These are phyloP conservation scores for Pterocarpus macrocarpus DNA, from an alignment of 306 rosid genomes.

Conservation along the genomic window DNA sequence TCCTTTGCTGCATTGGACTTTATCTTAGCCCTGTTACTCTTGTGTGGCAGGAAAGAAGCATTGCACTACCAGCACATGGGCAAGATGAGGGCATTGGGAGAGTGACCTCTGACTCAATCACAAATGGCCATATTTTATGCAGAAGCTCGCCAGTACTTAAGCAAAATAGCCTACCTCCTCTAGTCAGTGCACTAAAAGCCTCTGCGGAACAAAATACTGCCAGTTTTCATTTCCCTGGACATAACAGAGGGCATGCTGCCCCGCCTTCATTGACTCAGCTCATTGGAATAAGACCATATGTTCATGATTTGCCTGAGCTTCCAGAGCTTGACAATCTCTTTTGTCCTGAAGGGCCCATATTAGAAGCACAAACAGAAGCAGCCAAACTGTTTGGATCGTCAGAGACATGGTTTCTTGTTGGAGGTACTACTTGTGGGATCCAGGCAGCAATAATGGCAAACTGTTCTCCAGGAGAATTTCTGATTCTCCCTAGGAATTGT, in stretches of 20 bases:
- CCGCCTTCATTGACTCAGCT: conserved; percentile 70
- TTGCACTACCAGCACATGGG: conserved; percentile 7
- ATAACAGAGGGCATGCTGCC: conserved; percentile 91
- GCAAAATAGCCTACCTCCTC: conserved; percentile 61
- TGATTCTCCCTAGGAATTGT: conserved; percentile 82
- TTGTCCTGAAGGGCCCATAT: conserved; percentile 78
- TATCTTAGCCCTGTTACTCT: neutral
- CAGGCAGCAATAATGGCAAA: conserved; percentile 92
- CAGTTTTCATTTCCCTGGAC: conserved; percentile 93
- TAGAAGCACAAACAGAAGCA: conserved; percentile 84
- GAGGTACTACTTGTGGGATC: conserved; percentile 93
- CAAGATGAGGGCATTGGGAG: conserved; percentile 40
- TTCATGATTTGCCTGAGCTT: conserved; percentile 82
- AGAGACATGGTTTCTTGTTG: conserved; percentile 94
- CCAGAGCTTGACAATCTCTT: conserved; percentile 88
- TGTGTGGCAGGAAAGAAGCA: conserved; percentile 54
- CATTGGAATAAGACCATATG: conserved; percentile 72
- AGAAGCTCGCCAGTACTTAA: conserved; percentile 26
- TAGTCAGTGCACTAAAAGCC: conserved; percentile 74
- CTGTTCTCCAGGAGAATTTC: conserved; percentile 74
- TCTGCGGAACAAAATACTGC: conserved; percentile 71
- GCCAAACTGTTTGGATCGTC: conserved; percentile 79
- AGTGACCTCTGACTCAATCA: conserved; percentile 17
- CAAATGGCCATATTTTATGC: conserved; percentile 36
- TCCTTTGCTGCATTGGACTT: conserved; percentile 9